phyloP scores from a whole-genome alignment of 1,284 basidiomycete genomes.

The Inonotus hispidus region DNA sequence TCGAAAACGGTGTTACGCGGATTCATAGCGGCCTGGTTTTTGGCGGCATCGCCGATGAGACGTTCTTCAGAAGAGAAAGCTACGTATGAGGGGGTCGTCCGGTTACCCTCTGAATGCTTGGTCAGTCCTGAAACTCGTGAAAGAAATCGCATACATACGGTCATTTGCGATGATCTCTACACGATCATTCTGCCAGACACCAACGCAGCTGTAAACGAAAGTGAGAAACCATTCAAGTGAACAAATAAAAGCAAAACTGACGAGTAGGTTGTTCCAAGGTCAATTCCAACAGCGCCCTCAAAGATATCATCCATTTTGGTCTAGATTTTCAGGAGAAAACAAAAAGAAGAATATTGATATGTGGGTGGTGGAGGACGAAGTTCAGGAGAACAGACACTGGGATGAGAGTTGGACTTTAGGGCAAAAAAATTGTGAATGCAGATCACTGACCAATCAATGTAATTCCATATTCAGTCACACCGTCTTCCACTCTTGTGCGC shows the following conservation, averaged over 20 bases:
- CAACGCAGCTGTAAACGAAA: constrained; percentile 65
- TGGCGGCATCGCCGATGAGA: constrained; percentile 98
- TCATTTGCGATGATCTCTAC: constrained; percentile 99
- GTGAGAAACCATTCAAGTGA: constrained; percentile 2
- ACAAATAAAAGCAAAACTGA: constrained; percentile 38
- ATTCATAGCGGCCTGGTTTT: constrained; percentile 97
- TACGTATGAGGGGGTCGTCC: constrained; percentile 98
- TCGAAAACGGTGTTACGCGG: constrained; percentile 95
- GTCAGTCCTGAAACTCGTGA: constrained; percentile 17
- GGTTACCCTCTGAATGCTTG: constrained; percentile 82
- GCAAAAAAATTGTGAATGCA: constrained; percentile 33
- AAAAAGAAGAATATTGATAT: constrained; percentile 20
- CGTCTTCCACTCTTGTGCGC: constrained; percentile 24
- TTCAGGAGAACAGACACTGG: constrained; percentile 10
- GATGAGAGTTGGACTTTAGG: constrained; percentile 19
- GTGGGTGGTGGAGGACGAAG: constrained; percentile 22
- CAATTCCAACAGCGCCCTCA: constrained; percentile 96
- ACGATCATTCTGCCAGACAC: constrained; percentile 98
- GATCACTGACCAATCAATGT: constrained; percentile 16
- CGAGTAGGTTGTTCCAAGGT: constrained; percentile 89
- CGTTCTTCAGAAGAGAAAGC: constrained; percentile 97
- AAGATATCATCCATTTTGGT: constrained; percentile 90
- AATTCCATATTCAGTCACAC: constrained; percentile 15
- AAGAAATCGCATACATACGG: constrained; percentile 46
- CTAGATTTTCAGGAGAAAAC: constrained; percentile 25